phyloP scores from a whole-genome alignment of 257 asterid genomes.

The Salvia splendens region DNA sequence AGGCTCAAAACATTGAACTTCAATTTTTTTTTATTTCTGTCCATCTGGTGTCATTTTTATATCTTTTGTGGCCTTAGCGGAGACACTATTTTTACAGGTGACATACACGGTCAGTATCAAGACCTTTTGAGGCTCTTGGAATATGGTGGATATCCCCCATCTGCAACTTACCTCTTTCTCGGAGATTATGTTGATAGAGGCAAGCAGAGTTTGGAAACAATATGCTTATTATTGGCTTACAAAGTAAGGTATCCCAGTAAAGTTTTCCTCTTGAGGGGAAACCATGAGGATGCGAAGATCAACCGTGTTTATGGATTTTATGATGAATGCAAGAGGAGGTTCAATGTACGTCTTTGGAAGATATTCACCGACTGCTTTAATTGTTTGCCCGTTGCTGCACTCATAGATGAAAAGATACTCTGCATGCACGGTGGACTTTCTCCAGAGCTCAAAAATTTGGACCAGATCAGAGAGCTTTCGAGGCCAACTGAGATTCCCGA shows the following conservation, averaged over 20 bases:
- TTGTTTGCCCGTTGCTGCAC: no score
- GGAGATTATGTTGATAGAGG: conserved; percentile 86
- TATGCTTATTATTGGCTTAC: conserved; percentile 73
- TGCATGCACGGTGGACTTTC: no score
- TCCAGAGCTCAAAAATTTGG: no score
- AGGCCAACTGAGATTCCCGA: no score
- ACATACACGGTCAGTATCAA: conserved; percentile 84
- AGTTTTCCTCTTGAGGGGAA: conserved; percentile 69
- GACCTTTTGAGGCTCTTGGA: conserved; percentile 71
- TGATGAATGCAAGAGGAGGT: conserved; percentile 80
- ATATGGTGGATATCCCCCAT: conserved; percentile 73
- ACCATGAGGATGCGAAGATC: conserved; percentile 83
- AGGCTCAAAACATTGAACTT: not conserved
- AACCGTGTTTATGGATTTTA: conserved; percentile 81
- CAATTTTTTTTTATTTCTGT: not conserved
- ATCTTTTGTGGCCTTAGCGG: conserved; percentile 10
- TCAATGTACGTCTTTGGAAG: conserved; percentile 30
- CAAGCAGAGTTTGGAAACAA: conserved; percentile 81
- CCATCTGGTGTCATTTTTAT: not conserved
- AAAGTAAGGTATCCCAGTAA: conserved; percentile 68
- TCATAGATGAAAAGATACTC: no score
- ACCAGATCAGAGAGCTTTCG: no score
- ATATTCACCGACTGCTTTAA: no score
- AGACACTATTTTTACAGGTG: conserved; percentile 47
- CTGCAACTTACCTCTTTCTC: conserved; percentile 69